Evolutionary conservation across 2,329 filamentous ascomycete genomes (phyloP).

Genomic region (Ceratocystis cacaofunesta): DNA sequence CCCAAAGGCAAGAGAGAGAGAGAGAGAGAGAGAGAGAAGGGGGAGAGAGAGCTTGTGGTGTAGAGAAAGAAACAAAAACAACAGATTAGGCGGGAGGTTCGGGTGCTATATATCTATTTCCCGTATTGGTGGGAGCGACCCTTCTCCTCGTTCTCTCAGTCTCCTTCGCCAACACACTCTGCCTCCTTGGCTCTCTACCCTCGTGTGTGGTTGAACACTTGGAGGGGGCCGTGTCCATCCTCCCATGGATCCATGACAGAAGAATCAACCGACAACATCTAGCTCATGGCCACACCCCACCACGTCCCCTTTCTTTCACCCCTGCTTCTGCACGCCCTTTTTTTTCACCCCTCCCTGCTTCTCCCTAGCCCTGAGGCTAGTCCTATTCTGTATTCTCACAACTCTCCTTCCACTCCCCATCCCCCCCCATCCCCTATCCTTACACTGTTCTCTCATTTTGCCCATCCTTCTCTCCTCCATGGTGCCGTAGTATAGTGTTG

Average conservation of each 20-base stretch:
- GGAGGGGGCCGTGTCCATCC: constrained; percentile 3
- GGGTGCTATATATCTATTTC: constrained; percentile 12
- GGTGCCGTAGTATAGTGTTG: too few species aligned
- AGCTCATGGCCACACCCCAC: background rate
- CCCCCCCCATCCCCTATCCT: background rate
- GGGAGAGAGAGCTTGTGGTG: constrained; percentile 17
- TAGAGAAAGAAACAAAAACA: background rate
- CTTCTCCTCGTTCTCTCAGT: background rate
- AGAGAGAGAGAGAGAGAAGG: constrained; percentile 14
- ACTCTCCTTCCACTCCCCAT: background rate
- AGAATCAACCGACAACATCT: background rate
- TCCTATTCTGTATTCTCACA: background rate
- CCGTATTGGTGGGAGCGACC: background rate
- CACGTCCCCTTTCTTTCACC: background rate
- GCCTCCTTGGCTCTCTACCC: background rate
- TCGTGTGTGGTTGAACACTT: background rate
- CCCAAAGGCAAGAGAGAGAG: constrained; percentile 9
- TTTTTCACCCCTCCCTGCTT: background rate
- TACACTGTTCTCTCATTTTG: background rate
- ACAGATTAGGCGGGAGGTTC: background rate
- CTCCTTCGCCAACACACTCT: background rate
- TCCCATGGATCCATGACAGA: background rate
- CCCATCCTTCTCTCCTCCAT: background rate
- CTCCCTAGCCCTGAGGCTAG: background rate
- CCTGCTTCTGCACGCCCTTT: background rate